Evolutionary conservation across 2,329 filamentous ascomycete species (phyloP).

Genomic region (Penicillium freii): DNA sequence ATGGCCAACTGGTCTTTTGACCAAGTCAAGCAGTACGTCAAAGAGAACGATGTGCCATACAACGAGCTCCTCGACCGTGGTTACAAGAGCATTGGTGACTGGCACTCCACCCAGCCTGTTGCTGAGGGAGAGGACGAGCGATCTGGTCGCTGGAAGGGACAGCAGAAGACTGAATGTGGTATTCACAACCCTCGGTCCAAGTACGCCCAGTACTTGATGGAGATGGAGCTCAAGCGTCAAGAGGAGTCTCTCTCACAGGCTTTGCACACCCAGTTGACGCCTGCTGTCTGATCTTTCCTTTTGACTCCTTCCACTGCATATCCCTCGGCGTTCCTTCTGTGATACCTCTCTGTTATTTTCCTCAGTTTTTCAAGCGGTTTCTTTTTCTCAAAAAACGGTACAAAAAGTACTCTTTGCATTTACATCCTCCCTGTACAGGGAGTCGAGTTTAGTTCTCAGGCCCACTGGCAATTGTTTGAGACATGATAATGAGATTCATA

Average conservation of each 20-base stretch:
- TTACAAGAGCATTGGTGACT: constrained; percentile 98
- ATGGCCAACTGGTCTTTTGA: constrained; percentile 90
- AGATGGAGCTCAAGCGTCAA: constrained; percentile 68
- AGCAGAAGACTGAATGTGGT: constrained; percentile 93
- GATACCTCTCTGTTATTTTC: constrained; percentile 19
- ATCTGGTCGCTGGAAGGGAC: constrained; percentile 94
- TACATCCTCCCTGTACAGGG: not conserved
- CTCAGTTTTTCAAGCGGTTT: constrained; percentile 10
- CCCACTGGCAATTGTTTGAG: not conserved
- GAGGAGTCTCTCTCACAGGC: constrained; percentile 54
- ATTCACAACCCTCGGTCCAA: constrained; percentile 97
- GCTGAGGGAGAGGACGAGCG: constrained; percentile 91
- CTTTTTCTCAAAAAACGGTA: not conserved
- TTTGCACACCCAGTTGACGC: constrained; percentile 35
- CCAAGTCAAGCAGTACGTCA: constrained; percentile 85
- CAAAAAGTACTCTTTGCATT: constrained; percentile 2
- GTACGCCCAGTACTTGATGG: constrained; percentile 79
- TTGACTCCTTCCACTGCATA: constrained; percentile 17
- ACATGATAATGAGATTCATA: constrained; percentile 22
- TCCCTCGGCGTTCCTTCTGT: constrained; percentile 19
- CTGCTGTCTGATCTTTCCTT: constrained; percentile 24
- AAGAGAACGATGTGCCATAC: constrained; percentile 84
- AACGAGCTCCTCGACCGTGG: constrained; percentile 85
- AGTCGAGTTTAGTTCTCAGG: constrained; percentile 3
- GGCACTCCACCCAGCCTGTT: constrained; percentile 93